Percentiles rank a stretch among this genome's conserved stretches.
These are phyloP conservation scores for Ceratocystis eucalypticola DNA, from an alignment of 2,329 filamentous ascomycete species.

Conservation along the genomic window DNA sequence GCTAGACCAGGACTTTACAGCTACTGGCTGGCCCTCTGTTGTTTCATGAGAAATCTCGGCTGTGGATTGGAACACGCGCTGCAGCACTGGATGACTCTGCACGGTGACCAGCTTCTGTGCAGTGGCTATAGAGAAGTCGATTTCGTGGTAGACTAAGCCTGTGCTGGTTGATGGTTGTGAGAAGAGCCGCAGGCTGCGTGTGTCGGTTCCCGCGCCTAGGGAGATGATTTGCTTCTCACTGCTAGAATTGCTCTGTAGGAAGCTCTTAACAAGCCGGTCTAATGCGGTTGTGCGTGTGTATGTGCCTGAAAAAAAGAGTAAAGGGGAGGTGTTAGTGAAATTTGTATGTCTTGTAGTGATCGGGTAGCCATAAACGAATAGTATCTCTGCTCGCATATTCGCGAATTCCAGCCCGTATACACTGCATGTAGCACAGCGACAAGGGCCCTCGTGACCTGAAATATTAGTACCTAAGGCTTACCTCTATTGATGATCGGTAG, in stretches of 20 bases:
- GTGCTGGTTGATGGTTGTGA: conserved; percentile 27
- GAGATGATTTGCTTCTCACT: conserved; percentile 65
- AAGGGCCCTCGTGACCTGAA: not conserved
- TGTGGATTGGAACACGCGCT: conserved; percentile 29
- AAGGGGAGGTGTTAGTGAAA: not conserved
- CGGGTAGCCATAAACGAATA: not conserved
- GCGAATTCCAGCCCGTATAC: not conserved
- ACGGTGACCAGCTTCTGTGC: conserved; percentile 46
- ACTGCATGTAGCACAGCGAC: not conserved
- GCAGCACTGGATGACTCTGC: conserved; percentile 34
- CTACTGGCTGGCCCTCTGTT: conserved; percentile 21
- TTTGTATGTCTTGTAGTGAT: too few species aligned
- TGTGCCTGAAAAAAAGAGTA: conserved; percentile 48
- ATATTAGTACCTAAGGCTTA: conserved; percentile 27
- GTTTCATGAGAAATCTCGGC: not conserved
- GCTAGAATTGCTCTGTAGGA: conserved; percentile 39
- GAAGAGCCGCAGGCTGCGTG: conserved; percentile 66
- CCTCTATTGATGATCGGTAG: conserved; percentile 92
- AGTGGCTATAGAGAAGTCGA: conserved; percentile 75
- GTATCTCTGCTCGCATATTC: too few species aligned
- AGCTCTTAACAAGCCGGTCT: conserved; percentile 60
- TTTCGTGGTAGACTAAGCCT: conserved; percentile 67
- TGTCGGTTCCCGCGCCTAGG: conserved; percentile 87
- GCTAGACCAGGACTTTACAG: not conserved
- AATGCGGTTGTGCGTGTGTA: conserved; percentile 79